Percentiles rank a stretch among this genome's conserved stretches.
These are phyloP conservation scores for Lumnitzera littorea DNA, from an alignment of 345 rosid genomes.

Conservation along the genomic window DNA sequence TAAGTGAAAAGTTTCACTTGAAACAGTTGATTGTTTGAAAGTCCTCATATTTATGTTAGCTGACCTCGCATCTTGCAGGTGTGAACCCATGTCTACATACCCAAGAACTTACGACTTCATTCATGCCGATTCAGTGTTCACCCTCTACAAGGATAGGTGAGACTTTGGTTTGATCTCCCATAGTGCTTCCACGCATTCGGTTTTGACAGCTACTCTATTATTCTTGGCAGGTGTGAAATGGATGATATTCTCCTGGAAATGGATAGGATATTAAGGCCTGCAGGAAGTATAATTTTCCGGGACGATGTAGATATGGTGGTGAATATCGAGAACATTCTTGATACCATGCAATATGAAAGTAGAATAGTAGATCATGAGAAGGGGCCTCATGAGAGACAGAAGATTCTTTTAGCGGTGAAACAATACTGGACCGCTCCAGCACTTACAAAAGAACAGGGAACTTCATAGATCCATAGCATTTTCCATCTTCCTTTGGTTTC, in stretches of 20 bases:
- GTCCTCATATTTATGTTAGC: not conserved
- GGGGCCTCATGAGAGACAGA: slow-evolving; percentile 65
- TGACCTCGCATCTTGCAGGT: slow-evolving; percentile 22
- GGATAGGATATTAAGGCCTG: slow-evolving; percentile 83
- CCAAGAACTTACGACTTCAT: slow-evolving; percentile 92
- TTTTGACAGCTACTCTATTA: not conserved
- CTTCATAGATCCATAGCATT: not conserved
- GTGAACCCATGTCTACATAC: slow-evolving; percentile 94
- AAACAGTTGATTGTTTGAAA: not conserved
- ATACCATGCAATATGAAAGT: slow-evolving; percentile 73
- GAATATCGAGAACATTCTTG: slow-evolving; percentile 48
- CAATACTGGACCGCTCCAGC: slow-evolving; percentile 59
- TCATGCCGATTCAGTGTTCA: slow-evolving; percentile 75
- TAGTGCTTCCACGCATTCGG: not conserved
- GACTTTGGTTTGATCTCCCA: too few species aligned
- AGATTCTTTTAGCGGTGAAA: slow-evolving; percentile 72
- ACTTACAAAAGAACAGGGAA: slow-evolving; percentile 1
- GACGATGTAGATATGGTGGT: slow-evolving; percentile 78
- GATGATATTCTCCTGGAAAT: slow-evolving; percentile 73
- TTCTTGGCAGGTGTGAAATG: slow-evolving; percentile 53
- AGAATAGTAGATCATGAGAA: slow-evolving; percentile 75
- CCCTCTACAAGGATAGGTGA: slow-evolving; percentile 53
- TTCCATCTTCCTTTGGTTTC: not conserved
- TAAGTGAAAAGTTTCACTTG: too few species aligned
- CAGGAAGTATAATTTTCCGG: slow-evolving; percentile 71